A percentile compares a stretch with the other conserved stretches of the same genome.
These are phyloP conservation scores for sunflower (Helianthus annuus) DNA, from an alignment of 129 eudicot species.

Conservation along the genomic window HanXRQr2.0-SUNRISE NC_035448.2:137603709-137604208, in stretches of 20 bases:
- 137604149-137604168: neutral
- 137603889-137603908: constrained; percentile 5
- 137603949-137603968: constrained; percentile 21
- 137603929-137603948: constrained; percentile 24
- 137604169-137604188: neutral
- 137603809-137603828: constrained; percentile 27
- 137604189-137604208: no score
- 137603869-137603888: constrained; percentile 16
- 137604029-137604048: constrained; percentile 20
- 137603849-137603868: constrained; percentile 17
- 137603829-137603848: constrained; percentile 11
- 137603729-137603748: constrained; percentile 63
- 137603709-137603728: constrained; percentile 41
- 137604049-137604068: neutral
- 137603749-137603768: constrained; percentile 83
- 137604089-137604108: neutral
- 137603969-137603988: constrained; percentile 18
- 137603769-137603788: constrained; percentile 29
- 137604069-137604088: neutral
- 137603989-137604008: constrained; percentile 23
- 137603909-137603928: constrained; percentile 22
- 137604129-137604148: neutral
- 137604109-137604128: neutral
- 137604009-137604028: constrained; percentile 21
- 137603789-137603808: constrained; percentile 34